Evolutionary conservation across 2,329 filamentous ascomycete genomes (phyloP).

Genomic region (Rhynchosporium graminicola): DNA sequence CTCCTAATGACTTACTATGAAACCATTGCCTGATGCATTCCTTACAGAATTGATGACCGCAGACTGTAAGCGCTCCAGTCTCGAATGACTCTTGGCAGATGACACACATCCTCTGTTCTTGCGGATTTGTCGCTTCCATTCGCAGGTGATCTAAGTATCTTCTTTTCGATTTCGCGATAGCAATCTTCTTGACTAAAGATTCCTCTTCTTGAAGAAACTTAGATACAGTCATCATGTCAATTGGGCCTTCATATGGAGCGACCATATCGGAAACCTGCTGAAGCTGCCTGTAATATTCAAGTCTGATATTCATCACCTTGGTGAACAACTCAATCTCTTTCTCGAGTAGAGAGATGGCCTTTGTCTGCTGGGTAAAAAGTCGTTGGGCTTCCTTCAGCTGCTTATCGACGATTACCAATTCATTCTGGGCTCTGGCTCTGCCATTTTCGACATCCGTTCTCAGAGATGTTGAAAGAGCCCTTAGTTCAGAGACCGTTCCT

Average conservation of each 20-base stretch:
- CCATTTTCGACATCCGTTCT: conserved; percentile 58
- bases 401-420: conserved; percentile 63
- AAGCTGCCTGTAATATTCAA: conserved; percentile 89
- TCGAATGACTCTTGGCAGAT: conserved; percentile 82
- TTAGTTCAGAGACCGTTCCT: conserved; percentile 68
- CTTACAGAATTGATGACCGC: conserved; percentile 90
- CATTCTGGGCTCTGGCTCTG: conserved; percentile 57
- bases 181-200: conserved; percentile 57
- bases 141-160: conserved; percentile 61
- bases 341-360: conserved; percentile 53
- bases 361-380: conserved; percentile 53
- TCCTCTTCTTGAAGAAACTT: conserved; percentile 61
- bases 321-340: conserved; percentile 77
- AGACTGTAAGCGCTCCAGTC: conserved; percentile 79
- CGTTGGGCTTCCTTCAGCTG: conserved; percentile 63
- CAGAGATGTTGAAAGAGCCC: conserved; percentile 60
- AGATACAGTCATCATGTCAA: conserved; percentile 33
- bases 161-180: conserved; percentile 68
- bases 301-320: conserved; percentile 76
- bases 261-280: conserved; percentile 91
- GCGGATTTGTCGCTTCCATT: conserved; percentile 50
- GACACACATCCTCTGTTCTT: conserved; percentile 71
- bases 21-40: conserved; percentile 84
- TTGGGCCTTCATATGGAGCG: conserved; percentile 65
- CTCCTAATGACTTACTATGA: conserved; percentile 39